A percentile compares a stretch with the other conserved stretches of the same genome.
Evolutionary conservation across 768 basidiomycete species (phyloP).

Genomic region (Glaciozyma antarctica): DNA sequence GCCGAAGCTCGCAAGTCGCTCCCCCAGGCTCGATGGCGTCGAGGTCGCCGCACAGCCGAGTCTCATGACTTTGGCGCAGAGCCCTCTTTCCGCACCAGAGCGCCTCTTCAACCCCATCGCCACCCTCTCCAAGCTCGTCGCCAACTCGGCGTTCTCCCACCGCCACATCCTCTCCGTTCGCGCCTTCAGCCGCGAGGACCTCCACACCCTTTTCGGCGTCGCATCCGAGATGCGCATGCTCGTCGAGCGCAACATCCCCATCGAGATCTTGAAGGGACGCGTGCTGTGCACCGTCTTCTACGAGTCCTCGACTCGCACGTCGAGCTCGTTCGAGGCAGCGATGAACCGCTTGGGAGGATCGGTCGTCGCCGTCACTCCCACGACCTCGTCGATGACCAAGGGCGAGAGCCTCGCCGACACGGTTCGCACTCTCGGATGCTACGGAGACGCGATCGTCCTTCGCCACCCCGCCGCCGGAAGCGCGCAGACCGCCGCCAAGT

Average conservation of each 20-base stretch:
- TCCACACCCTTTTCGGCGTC: conserved; percentile 85
- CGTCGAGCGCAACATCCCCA: conserved; percentile 77
- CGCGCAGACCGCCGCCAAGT: conserved; percentile 91
- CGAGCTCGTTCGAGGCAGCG: conserved; percentile 90
- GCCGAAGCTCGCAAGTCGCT: conserved; percentile 29
- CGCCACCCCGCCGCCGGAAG: conserved; percentile 91
- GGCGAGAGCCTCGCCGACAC: conserved; percentile 91
- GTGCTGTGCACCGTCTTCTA: conserved; percentile 89
- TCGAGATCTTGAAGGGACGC: conserved; percentile 83
- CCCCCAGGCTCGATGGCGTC: conserved; percentile 29
- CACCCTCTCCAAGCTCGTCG: conserved; percentile 17
- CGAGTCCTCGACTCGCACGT: conserved; percentile 92
- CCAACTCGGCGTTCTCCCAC: conserved; percentile 61
- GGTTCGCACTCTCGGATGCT: conserved; percentile 85
- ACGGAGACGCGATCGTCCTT: conserved; percentile 86
- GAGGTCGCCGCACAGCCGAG: conserved; percentile 29
- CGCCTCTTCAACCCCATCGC: conserved; percentile 1
- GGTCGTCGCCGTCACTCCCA: conserved; percentile 73
- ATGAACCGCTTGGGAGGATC: conserved; percentile 98
- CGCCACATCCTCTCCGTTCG: conserved; percentile 90
- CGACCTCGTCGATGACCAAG: conserved; percentile 79
- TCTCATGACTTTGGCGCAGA: conserved; percentile 29
- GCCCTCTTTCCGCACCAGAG: background rate
- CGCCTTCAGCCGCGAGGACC: conserved; percentile 77
- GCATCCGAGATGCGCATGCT: conserved; percentile 95